Percentiles rank a stretch among this genome's conserved stretches.
Evolutionary conservation across 148 eudicot genomes (phyloP).

Genomic region (Talinum fruticosum): DNA sequence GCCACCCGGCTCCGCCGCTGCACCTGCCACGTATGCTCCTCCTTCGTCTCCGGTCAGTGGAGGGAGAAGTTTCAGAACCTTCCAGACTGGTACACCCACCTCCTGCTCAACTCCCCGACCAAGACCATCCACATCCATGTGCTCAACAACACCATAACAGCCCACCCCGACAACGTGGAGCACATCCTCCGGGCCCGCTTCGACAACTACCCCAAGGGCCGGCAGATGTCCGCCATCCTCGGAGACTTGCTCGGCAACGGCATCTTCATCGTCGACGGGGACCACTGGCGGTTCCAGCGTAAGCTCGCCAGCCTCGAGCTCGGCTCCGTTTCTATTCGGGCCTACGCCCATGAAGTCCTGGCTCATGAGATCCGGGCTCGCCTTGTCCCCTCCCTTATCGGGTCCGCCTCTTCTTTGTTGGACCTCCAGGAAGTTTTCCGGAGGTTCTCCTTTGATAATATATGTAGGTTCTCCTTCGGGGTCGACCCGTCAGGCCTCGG

Average conservation of each 20-base stretch:
- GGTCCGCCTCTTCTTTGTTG: not conserved
- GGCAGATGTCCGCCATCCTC: slow-evolving; percentile 32
- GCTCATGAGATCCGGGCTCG: slow-evolving; percentile 26
- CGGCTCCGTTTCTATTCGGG: slow-evolving; percentile 43
- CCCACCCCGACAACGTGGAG: slow-evolving; percentile 46
- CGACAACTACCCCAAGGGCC: slow-evolving; percentile 59
- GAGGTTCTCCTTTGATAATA: slow-evolving; percentile 46
- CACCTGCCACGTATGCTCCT: slow-evolving; percentile 45
- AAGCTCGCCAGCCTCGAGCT: slow-evolving; percentile 53
- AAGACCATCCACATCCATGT: slow-evolving; percentile 53
- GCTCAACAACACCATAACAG: slow-evolving; percentile 44
- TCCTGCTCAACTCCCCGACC: slow-evolving; percentile 41
- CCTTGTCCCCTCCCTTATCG: slow-evolving; percentile 27
- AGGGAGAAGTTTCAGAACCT: slow-evolving; percentile 36
- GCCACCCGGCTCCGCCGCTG: slow-evolving; percentile 26
- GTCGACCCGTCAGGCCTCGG: slow-evolving; percentile 36
- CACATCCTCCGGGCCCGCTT: slow-evolving; percentile 49
- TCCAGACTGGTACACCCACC: slow-evolving; percentile 52
- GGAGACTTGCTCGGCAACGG: slow-evolving; percentile 58
- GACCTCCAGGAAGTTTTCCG: slow-evolving; percentile 49
- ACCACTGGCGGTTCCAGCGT: slow-evolving; percentile 52
- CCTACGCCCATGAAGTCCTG: slow-evolving; percentile 42
- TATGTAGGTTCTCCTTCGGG: slow-evolving; percentile 54
- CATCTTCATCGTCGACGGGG: slow-evolving; percentile 55
- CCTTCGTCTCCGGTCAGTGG: slow-evolving; percentile 41